phyloP scores from a whole-genome alignment of 2,329 filamentous ascomycete genomes.

The Trichophyton schoenleinii region DNA sequence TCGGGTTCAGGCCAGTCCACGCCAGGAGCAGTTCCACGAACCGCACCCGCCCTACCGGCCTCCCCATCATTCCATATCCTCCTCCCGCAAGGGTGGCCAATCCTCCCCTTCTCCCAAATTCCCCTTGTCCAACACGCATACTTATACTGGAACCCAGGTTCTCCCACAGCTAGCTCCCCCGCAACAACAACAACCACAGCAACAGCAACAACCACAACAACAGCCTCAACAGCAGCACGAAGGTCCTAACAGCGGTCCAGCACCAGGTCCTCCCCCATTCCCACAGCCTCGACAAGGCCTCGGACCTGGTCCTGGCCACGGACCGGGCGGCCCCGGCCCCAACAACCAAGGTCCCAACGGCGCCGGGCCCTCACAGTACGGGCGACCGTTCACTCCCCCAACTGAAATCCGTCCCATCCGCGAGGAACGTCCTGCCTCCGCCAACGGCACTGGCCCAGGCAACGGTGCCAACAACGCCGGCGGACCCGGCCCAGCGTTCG shows the following conservation, averaged over 20 bases:
- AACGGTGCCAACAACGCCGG: conserved; percentile 26
- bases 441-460: not conserved
- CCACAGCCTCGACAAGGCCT: conserved; percentile 33
- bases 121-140: conserved; percentile 40
- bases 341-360: conserved; percentile 38
- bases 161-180: conserved; percentile 40
- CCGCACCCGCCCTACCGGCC: conserved; percentile 44
- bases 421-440: conserved; percentile 55
- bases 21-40: conserved; percentile 61
- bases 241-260: conserved; percentile 15
- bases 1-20: conserved; percentile 58
- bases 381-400: conserved; percentile 62
- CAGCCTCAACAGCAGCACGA: conserved; percentile 20
- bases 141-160: conserved; percentile 39
- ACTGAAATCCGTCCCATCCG: conserved; percentile 70
- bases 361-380: conserved; percentile 53
- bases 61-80: conserved; percentile 23
- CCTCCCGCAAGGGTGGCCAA: conserved; percentile 39
- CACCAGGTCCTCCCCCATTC: conserved; percentile 25
- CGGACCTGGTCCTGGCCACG: conserved; percentile 2
- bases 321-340: conserved; percentile 27
- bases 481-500: conserved; percentile 75
- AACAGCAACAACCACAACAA: conserved; percentile 20
- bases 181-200: conserved; percentile 14
- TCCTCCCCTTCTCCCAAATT: conserved; percentile 48